Conservation (phyloP, 1,284 basidiomycete genomes). For the Ustilago bromivora region DNA sequence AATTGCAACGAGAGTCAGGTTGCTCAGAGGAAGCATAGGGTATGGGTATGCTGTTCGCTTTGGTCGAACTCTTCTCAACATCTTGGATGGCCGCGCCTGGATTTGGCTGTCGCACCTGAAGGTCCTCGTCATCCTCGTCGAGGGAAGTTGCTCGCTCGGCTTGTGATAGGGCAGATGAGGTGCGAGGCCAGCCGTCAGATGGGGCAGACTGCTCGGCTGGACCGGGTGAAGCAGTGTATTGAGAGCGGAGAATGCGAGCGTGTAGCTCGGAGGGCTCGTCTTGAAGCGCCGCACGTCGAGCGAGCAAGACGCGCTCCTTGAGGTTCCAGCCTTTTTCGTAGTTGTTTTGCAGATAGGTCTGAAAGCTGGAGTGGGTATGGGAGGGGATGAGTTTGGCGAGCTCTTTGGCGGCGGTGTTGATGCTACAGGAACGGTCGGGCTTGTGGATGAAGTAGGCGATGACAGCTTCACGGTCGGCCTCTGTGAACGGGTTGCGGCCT, state of each 20-base stretch:
- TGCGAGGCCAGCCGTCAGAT: constrained; percentile 34
- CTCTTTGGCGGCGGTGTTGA: constrained; percentile 45
- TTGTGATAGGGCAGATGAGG: constrained; percentile 3
- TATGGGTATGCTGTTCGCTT: constrained; percentile 9
- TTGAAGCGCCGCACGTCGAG: constrained; percentile 24
- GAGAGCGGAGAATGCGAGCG: constrained; percentile 36
- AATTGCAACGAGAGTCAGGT: neutral
- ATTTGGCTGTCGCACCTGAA: constrained; percentile 27
- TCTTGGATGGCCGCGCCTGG: constrained; percentile 14
- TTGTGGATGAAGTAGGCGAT: constrained; percentile 40
- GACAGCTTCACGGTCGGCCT: constrained; percentile 36
- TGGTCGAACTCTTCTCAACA: constrained; percentile 30
- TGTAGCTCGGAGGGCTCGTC: constrained; percentile 33
- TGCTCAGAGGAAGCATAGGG: constrained; percentile 7
- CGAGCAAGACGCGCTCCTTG: constrained; percentile 15
- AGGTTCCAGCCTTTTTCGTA: constrained; percentile 46
- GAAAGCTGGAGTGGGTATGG: constrained; percentile 52
- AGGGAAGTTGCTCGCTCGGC: neutral
- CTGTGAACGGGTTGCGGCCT: constrained; percentile 44
- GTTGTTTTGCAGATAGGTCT: constrained; percentile 50
- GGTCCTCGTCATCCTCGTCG: constrained; percentile 23
- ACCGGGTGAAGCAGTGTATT: constrained; percentile 31
- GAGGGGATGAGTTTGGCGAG: constrained; percentile 32
- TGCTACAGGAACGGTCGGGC: constrained; percentile 37
- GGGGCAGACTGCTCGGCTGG: constrained; percentile 32